Evolutionary conservation across 495 filamentous ascomycete species (phyloP).

Genomic region (Neurospora sp.): DNA sequence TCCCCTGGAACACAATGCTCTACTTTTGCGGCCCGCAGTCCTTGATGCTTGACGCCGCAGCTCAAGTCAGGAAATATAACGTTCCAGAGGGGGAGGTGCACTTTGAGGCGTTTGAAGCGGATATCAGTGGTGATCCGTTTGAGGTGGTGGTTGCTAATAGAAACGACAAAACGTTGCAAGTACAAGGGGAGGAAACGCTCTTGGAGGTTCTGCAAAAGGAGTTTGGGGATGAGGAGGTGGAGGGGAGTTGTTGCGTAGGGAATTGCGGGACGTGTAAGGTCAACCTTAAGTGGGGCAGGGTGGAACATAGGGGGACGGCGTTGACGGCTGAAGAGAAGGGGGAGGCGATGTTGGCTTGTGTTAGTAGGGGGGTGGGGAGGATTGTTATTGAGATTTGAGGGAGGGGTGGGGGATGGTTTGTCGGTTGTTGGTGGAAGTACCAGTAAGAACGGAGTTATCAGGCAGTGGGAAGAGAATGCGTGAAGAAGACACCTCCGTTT

Average conservation of each 20-base stretch:
- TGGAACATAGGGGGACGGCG: conserved; percentile 45
- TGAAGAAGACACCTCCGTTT: neutral
- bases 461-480: neutral
- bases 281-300: conserved; percentile 33
- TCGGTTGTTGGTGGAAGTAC: neutral
- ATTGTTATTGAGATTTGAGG: conserved; percentile 35
- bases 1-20: conserved; percentile 38
- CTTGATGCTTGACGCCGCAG: conserved; percentile 37
- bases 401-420: no score
- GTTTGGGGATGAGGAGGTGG: conserved; percentile 31
- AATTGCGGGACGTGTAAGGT: conserved; percentile 52
- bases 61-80: conserved; percentile 23
- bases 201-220: conserved; percentile 30
- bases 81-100: conserved; percentile 39
- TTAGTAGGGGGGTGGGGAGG: conserved; percentile 36
- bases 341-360: conserved; percentile 35
- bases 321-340: conserved; percentile 34
- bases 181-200: conserved; percentile 33
- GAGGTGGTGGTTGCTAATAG: conserved; percentile 35
- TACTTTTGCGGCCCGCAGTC: conserved; percentile 45
- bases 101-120: conserved; percentile 44
- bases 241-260: conserved; percentile 44
- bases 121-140: conserved; percentile 45
- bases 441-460: neutral
- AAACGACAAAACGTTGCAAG: conserved; percentile 16